These are phyloP conservation scores for Lichtheimia hyalospora DNA, from an alignment of 371 early-diverging fungal species.

Conservation along the genomic window DNA sequence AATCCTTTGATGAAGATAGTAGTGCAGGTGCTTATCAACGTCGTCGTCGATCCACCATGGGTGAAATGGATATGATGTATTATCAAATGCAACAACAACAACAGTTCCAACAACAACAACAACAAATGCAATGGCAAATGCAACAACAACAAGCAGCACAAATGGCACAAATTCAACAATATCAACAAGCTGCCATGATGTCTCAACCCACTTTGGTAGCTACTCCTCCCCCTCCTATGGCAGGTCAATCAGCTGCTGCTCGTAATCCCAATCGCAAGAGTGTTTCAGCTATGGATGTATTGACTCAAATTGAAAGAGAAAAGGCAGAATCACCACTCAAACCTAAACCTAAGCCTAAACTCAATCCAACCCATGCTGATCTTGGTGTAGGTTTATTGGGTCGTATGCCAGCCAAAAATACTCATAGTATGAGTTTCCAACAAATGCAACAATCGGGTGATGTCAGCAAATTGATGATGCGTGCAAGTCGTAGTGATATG, in stretches of 20 bases:
- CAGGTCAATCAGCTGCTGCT: constrained; percentile 3
- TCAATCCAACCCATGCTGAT: constrained; percentile 19
- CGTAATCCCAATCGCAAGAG: constrained; percentile 33
- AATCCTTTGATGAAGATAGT: neutral
- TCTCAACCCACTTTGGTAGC: constrained; percentile 5
- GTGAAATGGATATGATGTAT: constrained; percentile 38
- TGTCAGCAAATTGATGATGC: constrained; percentile 10
- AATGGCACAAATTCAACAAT: constrained; percentile 31
- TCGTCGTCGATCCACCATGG: constrained; percentile 27
- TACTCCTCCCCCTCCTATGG: constrained; percentile 1
- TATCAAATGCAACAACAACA: constrained; percentile 14
- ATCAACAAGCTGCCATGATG: constrained; percentile 22
- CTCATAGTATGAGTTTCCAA: constrained; percentile 43
- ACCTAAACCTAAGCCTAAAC: constrained; percentile 24
- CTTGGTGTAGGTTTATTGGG: constrained; percentile 36
- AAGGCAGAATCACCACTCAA: constrained; percentile 22
- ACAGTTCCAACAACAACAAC: constrained; percentile 16
- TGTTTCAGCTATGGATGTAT: constrained; percentile 48
- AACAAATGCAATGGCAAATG: constrained; percentile 28
- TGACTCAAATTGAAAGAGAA: constrained; percentile 44
- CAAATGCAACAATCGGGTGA: constrained; percentile 20
- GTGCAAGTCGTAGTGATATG: constrained; percentile 23
- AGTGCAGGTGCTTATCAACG: constrained; percentile 7
- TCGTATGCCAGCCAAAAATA: constrained; percentile 27
- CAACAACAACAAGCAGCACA: constrained; percentile 27